phyloP scores from a whole-genome alignment of 495 filamentous ascomycete genomes.

The Neurospora sp. region DNA sequence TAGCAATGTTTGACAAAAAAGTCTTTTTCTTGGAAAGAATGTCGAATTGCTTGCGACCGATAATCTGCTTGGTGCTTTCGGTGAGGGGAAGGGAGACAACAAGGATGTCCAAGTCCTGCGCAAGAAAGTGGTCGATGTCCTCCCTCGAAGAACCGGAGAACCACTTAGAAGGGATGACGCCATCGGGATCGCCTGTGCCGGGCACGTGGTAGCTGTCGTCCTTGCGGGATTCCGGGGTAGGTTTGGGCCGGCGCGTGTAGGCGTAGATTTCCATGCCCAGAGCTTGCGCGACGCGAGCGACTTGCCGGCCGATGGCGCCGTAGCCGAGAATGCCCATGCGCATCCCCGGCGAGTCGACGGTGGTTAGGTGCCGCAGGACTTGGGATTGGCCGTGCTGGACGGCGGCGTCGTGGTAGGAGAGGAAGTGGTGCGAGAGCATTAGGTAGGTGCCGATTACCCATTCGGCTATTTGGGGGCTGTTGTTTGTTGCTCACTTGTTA shows the following conservation, averaged over 20 bases:
- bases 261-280: conserved; percentile 76
- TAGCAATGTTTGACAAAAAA: conserved; percentile 64
- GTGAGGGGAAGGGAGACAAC: conserved; percentile 71
- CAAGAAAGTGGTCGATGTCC: conserved; percentile 55
- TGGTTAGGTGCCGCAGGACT: neutral
- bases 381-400: conserved; percentile 1
- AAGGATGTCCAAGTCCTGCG: conserved; percentile 61
- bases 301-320: conserved; percentile 66
- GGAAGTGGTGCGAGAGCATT: conserved; percentile 19
- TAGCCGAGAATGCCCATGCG: conserved; percentile 63
- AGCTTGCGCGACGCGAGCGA: conserved; percentile 56
- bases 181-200: conserved; percentile 69
- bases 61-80: conserved; percentile 49
- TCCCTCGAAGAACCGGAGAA: conserved; percentile 55
- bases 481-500: too few relatives aligned
- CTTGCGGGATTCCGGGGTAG: conserved; percentile 42
- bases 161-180: conserved; percentile 61
- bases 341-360: conserved; percentile 21
- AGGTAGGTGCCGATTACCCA: conserved; percentile 35
- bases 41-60: conserved; percentile 56
- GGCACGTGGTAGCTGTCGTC: conserved; percentile 63
- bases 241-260: conserved; percentile 58
- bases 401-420: neutral
- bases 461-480: conserved; percentile 34
- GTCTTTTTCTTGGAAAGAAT: conserved; percentile 48